A percentile compares a stretch with the other conserved stretches of the same genome.
Evolutionary conservation across 2,329 filamentous ascomycete genomes (phyloP).

Genomic region (Curvularia eragrostidis): DNA sequence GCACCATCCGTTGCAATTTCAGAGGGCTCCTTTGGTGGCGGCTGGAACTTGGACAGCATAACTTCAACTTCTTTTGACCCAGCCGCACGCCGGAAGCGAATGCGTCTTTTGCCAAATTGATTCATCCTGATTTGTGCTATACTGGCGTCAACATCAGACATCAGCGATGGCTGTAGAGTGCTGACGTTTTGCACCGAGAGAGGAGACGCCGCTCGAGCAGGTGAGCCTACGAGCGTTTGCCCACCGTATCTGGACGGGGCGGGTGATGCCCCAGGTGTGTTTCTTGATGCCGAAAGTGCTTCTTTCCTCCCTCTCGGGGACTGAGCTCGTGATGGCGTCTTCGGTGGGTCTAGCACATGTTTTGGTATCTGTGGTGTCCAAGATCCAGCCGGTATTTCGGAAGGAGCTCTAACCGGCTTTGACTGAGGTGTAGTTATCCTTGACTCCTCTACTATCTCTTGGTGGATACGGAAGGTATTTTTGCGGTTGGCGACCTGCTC

Average conservation of each 20-base stretch:
- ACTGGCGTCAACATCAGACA: conserved; percentile 46
- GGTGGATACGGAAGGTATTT: conserved; percentile 57
- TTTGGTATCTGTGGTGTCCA: conserved; percentile 50
- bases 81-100: conserved; percentile 42
- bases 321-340: conserved; percentile 42
- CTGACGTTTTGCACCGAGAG: conserved; percentile 35
- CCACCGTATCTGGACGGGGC: conserved; percentile 29
- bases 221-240: conserved; percentile 38
- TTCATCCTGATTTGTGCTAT: conserved; percentile 39
- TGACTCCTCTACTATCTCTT: conserved; percentile 53
- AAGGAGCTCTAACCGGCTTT: conserved; percentile 31
- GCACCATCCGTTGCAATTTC: conserved; percentile 26
- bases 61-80: conserved; percentile 40
- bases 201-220: conserved; percentile 38
- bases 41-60: conserved; percentile 46
- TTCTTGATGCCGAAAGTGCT: conserved; percentile 29
- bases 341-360: conserved; percentile 41
- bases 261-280: conserved; percentile 12
- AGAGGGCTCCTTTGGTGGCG: conserved; percentile 38
- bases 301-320: conserved; percentile 49
- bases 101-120: conserved; percentile 44
- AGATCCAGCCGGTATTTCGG: conserved; percentile 38
- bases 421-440: conserved; percentile 39
- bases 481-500: conserved; percentile 58
- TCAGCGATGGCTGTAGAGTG: conserved; percentile 43